Evolutionary conservation across 2,329 filamentous ascomycete species (phyloP), one percentile per base, ranked within the genome.

Genomic region (Fusarium siculi): DNA sequence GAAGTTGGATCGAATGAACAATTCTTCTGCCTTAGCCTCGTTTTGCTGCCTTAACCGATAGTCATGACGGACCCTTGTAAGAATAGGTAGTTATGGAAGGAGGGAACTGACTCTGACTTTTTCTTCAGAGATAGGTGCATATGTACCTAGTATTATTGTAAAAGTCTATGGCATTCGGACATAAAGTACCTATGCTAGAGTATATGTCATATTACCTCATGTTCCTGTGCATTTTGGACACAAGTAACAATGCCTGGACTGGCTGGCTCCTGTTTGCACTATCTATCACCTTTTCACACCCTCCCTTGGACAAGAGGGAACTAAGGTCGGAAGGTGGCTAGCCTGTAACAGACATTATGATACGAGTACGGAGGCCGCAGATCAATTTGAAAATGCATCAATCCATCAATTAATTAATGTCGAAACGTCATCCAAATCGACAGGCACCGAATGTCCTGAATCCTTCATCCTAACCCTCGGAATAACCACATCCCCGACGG

Each of bases 401-500:
- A 32, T 52, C 49, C 30, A 36, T 52, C 32, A 25, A 52, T 25
- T 25, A 50, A 58, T 58, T 25, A 50, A 58, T 58, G 32, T 58
- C 23, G 32, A 58, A 58, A 50, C 55, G 42, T 46, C 59, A 46
- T 58, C 25, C 25, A 57, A 32, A 62, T 42, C 46, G 53, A 50
- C 59, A 39, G 23, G 30, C n/a, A 57, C 55, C 19, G 21, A 28
- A 50, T 37, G 42, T n/a, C 42, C 50, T 37, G 15, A 30, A 58
- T 58, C 55, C 42, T 58, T 50, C 52, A 46, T 59, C 36, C 25
- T 25, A 32, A 52, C 25, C 34, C 30, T 53, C 71, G 71, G 71
- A 74, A 73, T 66, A 74, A 73, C 28, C 9, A 44, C 25, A 40
- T 34, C 36, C 42, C 71, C 70, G 71, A 49, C 70, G 63, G 67